Evolutionary conservation across 2,329 filamentous ascomycete species (phyloP).

Genomic region (Rutstroemia sp.): DNA sequence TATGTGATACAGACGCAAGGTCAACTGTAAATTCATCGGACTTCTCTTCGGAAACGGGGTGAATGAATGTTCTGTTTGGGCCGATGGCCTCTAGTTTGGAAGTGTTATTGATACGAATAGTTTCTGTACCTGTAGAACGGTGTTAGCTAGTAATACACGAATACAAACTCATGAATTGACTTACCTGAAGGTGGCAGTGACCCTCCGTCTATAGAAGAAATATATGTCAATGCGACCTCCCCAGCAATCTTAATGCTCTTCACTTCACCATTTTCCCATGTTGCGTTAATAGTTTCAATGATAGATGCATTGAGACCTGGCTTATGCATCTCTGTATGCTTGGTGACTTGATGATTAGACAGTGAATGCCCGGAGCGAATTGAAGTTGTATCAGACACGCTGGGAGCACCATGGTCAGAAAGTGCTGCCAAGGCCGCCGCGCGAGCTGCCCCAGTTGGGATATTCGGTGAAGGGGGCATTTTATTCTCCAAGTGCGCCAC

Average conservation of each 20-base stretch:
- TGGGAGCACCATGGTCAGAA: conserved; percentile 48
- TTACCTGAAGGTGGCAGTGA: conserved; percentile 41
- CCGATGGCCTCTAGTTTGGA: conserved; percentile 83
- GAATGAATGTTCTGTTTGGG: conserved; percentile 86
- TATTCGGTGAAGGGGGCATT: conserved; percentile 29
- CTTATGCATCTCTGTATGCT: conserved; percentile 73
- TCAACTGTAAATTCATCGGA: conserved; percentile 77
- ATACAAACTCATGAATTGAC: conserved; percentile 18
- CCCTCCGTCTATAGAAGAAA: conserved; percentile 35
- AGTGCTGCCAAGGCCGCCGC: conserved; percentile 46
- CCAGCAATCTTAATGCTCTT: conserved; percentile 71
- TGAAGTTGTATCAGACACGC: conserved; percentile 77
- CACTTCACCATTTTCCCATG: conserved; percentile 67
- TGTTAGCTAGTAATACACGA: conserved; percentile 1
- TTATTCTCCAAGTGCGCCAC: conserved; percentile 17
- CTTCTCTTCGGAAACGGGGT: conserved; percentile 54
- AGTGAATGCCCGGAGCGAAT: conserved; percentile 82
- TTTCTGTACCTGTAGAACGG: conserved; percentile 10
- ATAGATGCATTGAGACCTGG: conserved; percentile 82
- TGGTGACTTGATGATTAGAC: conserved; percentile 58
- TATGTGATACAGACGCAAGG: conserved; percentile 59
- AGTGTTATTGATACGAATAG: conserved; percentile 14
- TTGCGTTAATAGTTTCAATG: conserved; percentile 83
- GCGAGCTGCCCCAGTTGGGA: conserved; percentile 23
- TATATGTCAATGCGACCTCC: conserved; percentile 84